These are phyloP conservation scores for Skeletonema grethae DNA, from an alignment of 108 stramenopile genomes.

Conservation along the genomic window DNA sequence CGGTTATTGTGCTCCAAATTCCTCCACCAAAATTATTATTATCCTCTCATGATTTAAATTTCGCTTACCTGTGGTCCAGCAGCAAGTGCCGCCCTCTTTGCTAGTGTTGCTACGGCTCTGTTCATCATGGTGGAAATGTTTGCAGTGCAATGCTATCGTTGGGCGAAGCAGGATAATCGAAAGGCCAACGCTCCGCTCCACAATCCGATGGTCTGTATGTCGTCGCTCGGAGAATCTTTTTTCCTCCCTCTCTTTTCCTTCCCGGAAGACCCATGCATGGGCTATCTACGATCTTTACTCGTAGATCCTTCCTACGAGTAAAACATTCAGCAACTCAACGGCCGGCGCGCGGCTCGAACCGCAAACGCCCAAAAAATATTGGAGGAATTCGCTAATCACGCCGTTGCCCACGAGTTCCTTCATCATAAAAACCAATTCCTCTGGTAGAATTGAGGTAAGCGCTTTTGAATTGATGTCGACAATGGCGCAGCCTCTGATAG, in stretches of 20 bases:
- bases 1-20: not conserved
- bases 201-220: not conserved
- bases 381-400: not conserved
- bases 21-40: not conserved
- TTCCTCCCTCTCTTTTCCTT: not conserved
- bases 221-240: not conserved
- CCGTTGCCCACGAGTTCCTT: slow-evolving; percentile 4
- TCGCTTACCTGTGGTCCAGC: slow-evolving; percentile 79
- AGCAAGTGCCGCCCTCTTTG: slow-evolving; percentile 77
- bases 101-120: slow-evolving; percentile 71
- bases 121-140: slow-evolving; percentile 80
- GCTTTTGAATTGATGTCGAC: not conserved
- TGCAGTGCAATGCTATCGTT: not conserved
- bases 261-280: too few species aligned
- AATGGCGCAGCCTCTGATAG: too few species aligned
- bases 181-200: not conserved
- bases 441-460: not conserved
- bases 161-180: not conserved
- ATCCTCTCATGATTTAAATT: not conserved
- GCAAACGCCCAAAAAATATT: not conserved
- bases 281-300: too few species aligned
- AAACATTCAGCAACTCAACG: not conserved
- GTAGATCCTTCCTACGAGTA: not conserved
- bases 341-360: too few species aligned
- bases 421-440: slow-evolving; percentile 5